phyloP scores from a whole-genome alignment of 176 grass and related monocot species.

The Rhipidocladum racemiflorum region DNA sequence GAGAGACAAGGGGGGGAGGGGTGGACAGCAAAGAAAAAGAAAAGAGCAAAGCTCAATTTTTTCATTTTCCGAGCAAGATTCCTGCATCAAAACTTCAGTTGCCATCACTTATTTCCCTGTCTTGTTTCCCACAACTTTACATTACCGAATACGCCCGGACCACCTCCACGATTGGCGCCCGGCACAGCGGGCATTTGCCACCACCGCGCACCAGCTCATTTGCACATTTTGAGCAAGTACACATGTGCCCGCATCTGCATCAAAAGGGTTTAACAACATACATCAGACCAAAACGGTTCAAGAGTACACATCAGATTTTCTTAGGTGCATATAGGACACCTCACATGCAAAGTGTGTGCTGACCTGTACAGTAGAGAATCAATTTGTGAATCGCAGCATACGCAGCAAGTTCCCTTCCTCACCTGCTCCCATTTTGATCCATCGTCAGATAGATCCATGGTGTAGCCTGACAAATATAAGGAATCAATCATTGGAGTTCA shows the following conservation, averaged over 20 bases:
- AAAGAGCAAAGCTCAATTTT: not conserved
- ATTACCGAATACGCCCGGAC: conserved; percentile 81
- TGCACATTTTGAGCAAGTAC: conserved; percentile 96
- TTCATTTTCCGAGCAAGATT: not conserved
- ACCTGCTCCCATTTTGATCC: conserved; percentile 95
- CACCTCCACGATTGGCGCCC: conserved; percentile 86
- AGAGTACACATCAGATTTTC: not conserved
- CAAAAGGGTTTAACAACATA: not conserved
- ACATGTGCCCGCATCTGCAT: conserved; percentile 95
- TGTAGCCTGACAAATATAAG: conserved; percentile 35
- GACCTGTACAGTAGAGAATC: conserved; percentile 97
- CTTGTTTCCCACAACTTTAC: conserved; percentile 41
- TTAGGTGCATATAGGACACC: not conserved
- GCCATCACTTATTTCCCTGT: conserved; percentile 35
- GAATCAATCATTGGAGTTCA: not conserved
- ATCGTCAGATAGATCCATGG: conserved; percentile 51
- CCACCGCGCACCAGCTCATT: conserved; percentile 78
- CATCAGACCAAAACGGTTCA: not conserved
- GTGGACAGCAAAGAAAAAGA: not conserved
- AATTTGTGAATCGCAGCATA: conserved; percentile 90
- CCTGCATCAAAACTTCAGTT: conserved; percentile 51
- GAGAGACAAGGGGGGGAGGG: not conserved
- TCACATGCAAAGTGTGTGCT: not conserved
- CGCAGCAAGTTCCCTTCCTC: conserved; percentile 84
- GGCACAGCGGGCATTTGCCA: conserved; percentile 92